Evolutionary conservation across 2,329 filamentous ascomycete species (phyloP).

Genomic region (Fusarium sp.): DNA sequence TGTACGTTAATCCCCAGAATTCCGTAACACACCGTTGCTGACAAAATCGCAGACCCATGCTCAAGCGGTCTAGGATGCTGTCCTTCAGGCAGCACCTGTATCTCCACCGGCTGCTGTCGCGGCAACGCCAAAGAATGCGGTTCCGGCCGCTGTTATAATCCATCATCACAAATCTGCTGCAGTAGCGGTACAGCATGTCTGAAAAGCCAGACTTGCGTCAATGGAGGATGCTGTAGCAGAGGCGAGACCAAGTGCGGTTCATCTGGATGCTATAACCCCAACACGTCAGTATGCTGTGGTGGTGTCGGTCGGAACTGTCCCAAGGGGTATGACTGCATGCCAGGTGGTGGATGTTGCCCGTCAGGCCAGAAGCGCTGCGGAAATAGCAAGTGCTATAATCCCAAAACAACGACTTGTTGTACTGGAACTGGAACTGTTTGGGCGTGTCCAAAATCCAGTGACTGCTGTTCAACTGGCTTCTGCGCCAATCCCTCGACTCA

Average conservation of each 20-base stretch:
- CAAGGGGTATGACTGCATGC: not conserved
- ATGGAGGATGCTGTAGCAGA: not conserved
- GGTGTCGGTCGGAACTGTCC: not conserved
- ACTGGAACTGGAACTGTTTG: not conserved
- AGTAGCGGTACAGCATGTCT: not conserved
- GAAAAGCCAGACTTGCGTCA: not conserved
- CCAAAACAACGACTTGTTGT: not conserved
- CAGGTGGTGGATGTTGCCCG: constrained; percentile 1
- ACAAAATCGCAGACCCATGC: not conserved
- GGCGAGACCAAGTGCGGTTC: not conserved
- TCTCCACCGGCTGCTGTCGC: not conserved
- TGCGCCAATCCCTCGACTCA: not conserved
- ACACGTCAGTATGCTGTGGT: not conserved
- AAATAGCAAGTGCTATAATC: constrained; percentile 14
- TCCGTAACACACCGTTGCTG: rapidly evolving
- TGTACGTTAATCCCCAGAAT: not conserved
- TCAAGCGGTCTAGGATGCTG: not conserved
- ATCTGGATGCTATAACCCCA: not conserved
- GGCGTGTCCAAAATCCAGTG: not conserved
- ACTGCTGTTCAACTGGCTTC: not conserved
- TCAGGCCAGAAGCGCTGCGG: constrained; percentile 1
- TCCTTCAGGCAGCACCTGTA: not conserved
- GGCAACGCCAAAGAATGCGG: not conserved
- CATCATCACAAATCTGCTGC: not conserved
- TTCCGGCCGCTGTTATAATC: not conserved